Percentiles rank a stretch among this genome's conserved stretches.
Evolutionary conservation across 1,284 basidiomycete genomes (phyloP).

Genomic region (Tremellales sp.): DNA sequence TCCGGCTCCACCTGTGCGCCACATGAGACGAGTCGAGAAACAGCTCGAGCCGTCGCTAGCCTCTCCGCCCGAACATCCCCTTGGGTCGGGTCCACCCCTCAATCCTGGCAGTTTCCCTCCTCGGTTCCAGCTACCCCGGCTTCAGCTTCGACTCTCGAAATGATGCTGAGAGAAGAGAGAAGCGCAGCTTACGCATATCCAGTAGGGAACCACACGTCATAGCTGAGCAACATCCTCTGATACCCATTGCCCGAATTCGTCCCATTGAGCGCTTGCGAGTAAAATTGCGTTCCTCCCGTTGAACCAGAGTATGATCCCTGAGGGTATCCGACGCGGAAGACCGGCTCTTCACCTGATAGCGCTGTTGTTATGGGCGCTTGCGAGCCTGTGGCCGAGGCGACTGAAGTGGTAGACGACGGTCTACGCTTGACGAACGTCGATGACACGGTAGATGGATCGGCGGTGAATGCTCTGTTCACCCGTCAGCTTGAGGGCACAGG

Average conservation of each 20-base stretch:
- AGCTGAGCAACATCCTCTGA: constrained; percentile 39
- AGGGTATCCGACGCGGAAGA: constrained; percentile 43
- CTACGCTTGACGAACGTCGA: constrained; percentile 16
- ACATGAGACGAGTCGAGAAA: constrained; percentile 49
- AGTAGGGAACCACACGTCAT: constrained; percentile 41
- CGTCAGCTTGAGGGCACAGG: not conserved
- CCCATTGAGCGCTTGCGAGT: constrained; percentile 31
- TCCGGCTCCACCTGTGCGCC: constrained; percentile 40
- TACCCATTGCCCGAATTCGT: constrained; percentile 15
- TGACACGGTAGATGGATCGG: constrained; percentile 27
- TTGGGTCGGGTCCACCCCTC: constrained; percentile 39
- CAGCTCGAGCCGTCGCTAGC: constrained; percentile 43
- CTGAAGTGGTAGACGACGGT: constrained; percentile 8
- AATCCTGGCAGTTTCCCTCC: constrained; percentile 50
- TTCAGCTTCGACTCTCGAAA: not conserved
- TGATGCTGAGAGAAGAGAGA: no score
- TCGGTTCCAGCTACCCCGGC: constrained; percentile 26
- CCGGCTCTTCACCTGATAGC: constrained; percentile 24
- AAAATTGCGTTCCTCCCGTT: constrained; percentile 49
- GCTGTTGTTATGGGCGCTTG: constrained; percentile 20
- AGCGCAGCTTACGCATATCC: constrained; percentile 27
- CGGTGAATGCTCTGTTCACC: constrained; percentile 19
- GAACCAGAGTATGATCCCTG: constrained; percentile 41
- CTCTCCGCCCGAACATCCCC: constrained; percentile 46
- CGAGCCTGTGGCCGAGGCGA: constrained; percentile 8